A percentile compares a stretch with the other conserved stretches of the same genome.
phyloP scores from a whole-genome alignment of 192 early-diverging fungal species.

The Backusella sp. region DNA sequence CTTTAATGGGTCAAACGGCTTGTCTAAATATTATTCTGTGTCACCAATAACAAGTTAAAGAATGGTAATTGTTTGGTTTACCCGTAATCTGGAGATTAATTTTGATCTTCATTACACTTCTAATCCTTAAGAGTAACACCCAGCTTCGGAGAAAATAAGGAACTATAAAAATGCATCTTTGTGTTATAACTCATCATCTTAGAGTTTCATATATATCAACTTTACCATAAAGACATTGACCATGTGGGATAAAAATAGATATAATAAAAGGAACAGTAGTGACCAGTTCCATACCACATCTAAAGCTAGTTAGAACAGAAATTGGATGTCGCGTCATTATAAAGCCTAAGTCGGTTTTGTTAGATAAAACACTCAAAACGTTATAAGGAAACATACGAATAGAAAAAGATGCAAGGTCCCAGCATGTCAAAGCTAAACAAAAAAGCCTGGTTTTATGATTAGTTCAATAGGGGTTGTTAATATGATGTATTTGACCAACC shows the following conservation, averaged over 20 bases:
- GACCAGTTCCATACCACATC: slow-evolving; percentile 42
- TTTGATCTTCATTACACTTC: slow-evolving; percentile 51
- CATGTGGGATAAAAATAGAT: slow-evolving; percentile 37
- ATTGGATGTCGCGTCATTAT: slow-evolving; percentile 13
- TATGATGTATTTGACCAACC: slow-evolving; percentile 24
- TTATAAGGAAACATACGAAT: slow-evolving; percentile 19
- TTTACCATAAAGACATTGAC: slow-evolving; percentile 43
- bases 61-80: not conserved
- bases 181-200: slow-evolving; percentile 36
- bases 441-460: slow-evolving; percentile 16
- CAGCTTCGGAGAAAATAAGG: slow-evolving; percentile 62
- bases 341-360: slow-evolving; percentile 15
- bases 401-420: slow-evolving; percentile 25
- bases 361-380: not conserved
- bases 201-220: slow-evolving; percentile 26
- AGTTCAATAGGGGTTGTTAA: not conserved
- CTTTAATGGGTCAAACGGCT: slow-evolving; percentile 45
- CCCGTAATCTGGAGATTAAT: slow-evolving; percentile 45
- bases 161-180: slow-evolving; percentile 16
- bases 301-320: slow-evolving; percentile 40
- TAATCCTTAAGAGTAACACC: slow-evolving; percentile 49
- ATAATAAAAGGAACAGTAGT: slow-evolving; percentile 56
- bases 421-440: slow-evolving; percentile 19
- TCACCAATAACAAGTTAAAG: not conserved
- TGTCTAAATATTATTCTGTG: slow-evolving; percentile 23